phyloP scores from a whole-genome alignment of 129 eudicot genomes.

The Artemisia argyi region DNA sequence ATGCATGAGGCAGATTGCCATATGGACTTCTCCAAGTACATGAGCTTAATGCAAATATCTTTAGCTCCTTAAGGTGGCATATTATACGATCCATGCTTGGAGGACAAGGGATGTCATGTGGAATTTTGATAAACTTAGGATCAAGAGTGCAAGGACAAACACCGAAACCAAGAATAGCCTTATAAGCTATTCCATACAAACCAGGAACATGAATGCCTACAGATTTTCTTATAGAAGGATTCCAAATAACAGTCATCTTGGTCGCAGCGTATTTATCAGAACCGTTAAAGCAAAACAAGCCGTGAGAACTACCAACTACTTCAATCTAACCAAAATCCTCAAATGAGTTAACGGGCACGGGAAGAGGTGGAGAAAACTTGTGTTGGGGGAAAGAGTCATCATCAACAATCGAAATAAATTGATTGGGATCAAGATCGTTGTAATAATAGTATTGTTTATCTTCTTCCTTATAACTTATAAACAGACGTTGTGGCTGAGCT shows the following conservation, averaged over 20 bases:
- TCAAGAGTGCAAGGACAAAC: neutral
- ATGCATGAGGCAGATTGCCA: neutral
- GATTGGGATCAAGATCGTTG: too few species aligned
- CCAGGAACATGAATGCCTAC: neutral
- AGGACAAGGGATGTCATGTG: too few species aligned
- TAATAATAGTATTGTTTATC: neutral
- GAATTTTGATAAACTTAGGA: neutral
- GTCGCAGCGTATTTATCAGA: neutral
- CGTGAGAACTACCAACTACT: neutral
- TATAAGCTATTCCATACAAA: neutral
- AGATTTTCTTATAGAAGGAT: slow-evolving; percentile 1
- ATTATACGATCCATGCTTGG: too few species aligned
- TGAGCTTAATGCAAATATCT: neutral
- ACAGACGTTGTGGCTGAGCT: neutral
- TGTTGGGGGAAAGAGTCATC: neutral
- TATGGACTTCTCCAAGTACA: neutral
- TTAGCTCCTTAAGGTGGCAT: neutral
- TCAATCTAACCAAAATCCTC: too few species aligned
- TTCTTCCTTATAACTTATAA: neutral
- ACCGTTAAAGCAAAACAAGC: neutral
- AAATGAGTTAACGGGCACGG: neutral
- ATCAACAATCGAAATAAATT: neutral
- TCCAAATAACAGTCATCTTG: neutral
- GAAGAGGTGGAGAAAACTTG: neutral
- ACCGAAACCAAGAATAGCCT: neutral